Base-by-base conservation (phyloP, 805 yeast genomes). In the Nadsonia fulvescens region DNA sequence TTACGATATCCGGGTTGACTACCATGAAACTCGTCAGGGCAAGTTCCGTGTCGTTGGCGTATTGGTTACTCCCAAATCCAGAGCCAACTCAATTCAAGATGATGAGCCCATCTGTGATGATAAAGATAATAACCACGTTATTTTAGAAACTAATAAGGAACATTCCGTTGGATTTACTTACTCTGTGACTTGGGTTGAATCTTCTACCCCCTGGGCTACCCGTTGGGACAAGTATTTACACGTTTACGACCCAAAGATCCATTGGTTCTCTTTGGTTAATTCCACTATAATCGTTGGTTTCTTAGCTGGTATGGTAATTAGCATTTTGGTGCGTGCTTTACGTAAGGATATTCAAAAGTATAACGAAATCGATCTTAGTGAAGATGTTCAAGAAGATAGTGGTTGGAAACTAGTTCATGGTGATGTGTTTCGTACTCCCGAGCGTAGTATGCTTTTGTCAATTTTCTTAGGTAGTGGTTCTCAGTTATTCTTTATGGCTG, bases 401-500 rank as follows among this genome's bases (percentile, higher is more conserved):
- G 98, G 98, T 20, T 89, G 98, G 98, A 89, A 89, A 48, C 62
- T 89, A 36, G 73, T 82, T 20, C 91, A 83, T 42, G 96, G 95
- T 34, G 96, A 86, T 48, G 82, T 86, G 15, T 86, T 86, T 57
- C 67, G 96, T 49, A 54, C 83, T 6, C 96, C 96, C 22, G 47
- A 58, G 26, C 56, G 64, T 37, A 60, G 75, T 29, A 61, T 82
- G 64, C 32, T 77, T 5, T 60, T 82, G 32, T 75, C 94, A 2
- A 69, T 82, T 6, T 50, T 83, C 12, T 66, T 82, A 25, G 98
- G 98, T 23, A 70, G 89, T 28, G 98, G 98, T 33, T 51, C 63
- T 15, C 98, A 89, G 52, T 49, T 86, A 16, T 64, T 82, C 36
- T 56, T 74, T 41, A 83, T 89, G 83, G 47, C 71, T 3, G 48